phyloP scores from a whole-genome alignment of 805 yeast genomes.

The Nakazawaea ernobii region DNA sequence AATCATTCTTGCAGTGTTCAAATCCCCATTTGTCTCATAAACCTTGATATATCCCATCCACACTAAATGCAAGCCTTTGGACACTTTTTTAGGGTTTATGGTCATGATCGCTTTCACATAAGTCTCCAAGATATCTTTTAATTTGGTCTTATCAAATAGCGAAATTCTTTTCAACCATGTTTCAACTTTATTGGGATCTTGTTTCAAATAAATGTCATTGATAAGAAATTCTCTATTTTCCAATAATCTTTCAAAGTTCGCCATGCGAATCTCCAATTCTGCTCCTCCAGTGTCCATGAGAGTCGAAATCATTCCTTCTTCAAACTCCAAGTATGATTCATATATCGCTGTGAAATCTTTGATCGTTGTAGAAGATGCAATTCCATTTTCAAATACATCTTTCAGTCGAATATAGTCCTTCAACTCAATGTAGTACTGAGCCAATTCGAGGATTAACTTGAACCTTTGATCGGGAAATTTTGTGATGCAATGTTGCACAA shows the following conservation, averaged over 20 bases:
- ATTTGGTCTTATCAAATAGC: slow-evolving; percentile 34
- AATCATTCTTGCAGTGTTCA: slow-evolving; percentile 54
- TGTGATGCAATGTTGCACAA: slow-evolving; percentile 28
- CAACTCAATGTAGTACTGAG: slow-evolving; percentile 39
- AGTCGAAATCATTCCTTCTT: slow-evolving; percentile 40
- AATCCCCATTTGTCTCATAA: slow-evolving; percentile 52
- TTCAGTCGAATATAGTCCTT: slow-evolving; percentile 33
- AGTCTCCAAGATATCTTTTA: slow-evolving; percentile 42
- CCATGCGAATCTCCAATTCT: slow-evolving; percentile 39
- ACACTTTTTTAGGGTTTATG: slow-evolving; percentile 55
- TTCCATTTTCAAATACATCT: slow-evolving; percentile 40
- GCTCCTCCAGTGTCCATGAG: slow-evolving; percentile 16
- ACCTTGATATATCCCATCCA: slow-evolving; percentile 70
- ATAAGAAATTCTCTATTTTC: slow-evolving; percentile 50
- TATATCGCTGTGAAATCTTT: slow-evolving; percentile 59
- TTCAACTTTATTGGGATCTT: slow-evolving; percentile 52
- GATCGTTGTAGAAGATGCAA: slow-evolving; percentile 42
- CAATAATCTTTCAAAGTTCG: slow-evolving; percentile 47
- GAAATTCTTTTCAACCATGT: slow-evolving; percentile 65
- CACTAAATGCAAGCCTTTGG: slow-evolving; percentile 44
- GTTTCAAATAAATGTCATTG: slow-evolving; percentile 63
- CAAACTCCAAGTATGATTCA: slow-evolving; percentile 56
- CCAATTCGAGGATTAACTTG: slow-evolving; percentile 38
- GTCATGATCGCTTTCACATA: slow-evolving; percentile 61
- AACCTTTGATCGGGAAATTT: slow-evolving; percentile 59